Percentiles rank a stretch among this genome's conserved stretches.
Evolutionary conservation across 495 filamentous ascomycete species (phyloP).

Genomic region (Hypoxylon fragiforme): DNA sequence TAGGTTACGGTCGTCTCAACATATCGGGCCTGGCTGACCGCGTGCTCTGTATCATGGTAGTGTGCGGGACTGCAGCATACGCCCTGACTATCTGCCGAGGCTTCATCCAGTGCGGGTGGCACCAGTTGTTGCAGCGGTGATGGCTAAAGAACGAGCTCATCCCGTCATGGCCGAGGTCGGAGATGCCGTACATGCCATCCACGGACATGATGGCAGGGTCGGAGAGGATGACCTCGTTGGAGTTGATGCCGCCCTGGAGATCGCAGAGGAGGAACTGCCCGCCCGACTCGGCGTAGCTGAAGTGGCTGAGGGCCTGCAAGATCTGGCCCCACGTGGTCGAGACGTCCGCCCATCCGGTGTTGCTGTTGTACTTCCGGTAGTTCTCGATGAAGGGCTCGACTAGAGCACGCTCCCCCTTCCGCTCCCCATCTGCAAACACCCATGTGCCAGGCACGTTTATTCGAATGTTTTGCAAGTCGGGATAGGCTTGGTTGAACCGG

Average conservation of each 20-base stretch:
- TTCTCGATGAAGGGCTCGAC: slow-evolving; percentile 44
- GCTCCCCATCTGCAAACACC: slow-evolving; percentile 1
- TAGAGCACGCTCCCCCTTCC: slow-evolving; percentile 27
- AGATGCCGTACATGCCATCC: slow-evolving; percentile 38
- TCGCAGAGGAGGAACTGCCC: slow-evolving; percentile 46
- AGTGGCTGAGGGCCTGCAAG: slow-evolving; percentile 50
- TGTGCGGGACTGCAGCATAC: too few species aligned
- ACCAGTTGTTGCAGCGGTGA: slow-evolving; percentile 31
- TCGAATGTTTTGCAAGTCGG: slow-evolving; percentile 36
- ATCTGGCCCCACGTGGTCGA: slow-evolving; percentile 31
- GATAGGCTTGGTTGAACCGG: slow-evolving; percentile 38
- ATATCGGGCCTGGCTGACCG: too few species aligned
- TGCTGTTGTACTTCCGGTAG: slow-evolving; percentile 50
- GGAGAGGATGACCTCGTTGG: slow-evolving; percentile 36
- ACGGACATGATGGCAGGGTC: slow-evolving; percentile 43
- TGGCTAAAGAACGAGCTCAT: slow-evolving; percentile 44
- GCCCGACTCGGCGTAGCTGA: slow-evolving; percentile 44
- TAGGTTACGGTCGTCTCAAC: too few species aligned
- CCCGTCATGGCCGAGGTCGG: slow-evolving; percentile 40
- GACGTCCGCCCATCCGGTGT: slow-evolving; percentile 41
- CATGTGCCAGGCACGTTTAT: slow-evolving; percentile 41
- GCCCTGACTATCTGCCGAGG: too few species aligned
- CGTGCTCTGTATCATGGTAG: too few species aligned
- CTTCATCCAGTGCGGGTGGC: slow-evolving; percentile 16
- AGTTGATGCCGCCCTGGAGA: slow-evolving; percentile 44